A percentile compares a stretch with the other conserved stretches of the same genome.
These are phyloP conservation scores for Pelargonium exstipulatum DNA, from an alignment of 441 rosid genomes.

Conservation along the genomic window DNA sequence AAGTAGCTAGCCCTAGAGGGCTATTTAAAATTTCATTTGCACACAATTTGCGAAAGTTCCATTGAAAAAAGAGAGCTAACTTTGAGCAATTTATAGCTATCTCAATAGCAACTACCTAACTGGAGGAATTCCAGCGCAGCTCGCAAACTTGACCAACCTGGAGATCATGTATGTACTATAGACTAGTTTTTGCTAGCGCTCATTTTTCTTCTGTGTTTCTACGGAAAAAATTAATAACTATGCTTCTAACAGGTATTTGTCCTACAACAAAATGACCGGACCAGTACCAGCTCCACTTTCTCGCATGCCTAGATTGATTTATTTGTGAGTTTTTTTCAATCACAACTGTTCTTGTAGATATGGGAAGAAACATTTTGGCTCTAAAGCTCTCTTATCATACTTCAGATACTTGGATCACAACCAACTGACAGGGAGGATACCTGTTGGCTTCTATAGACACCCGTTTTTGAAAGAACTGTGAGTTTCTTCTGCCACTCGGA, in stretches of 20 bases:
- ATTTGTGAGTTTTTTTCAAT: slow-evolving; percentile 49
- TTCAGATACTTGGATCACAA: slow-evolving; percentile 78
- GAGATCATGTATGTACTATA: slow-evolving; percentile 68
- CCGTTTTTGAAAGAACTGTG: slow-evolving; percentile 67
- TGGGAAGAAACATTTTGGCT: too few species aligned
- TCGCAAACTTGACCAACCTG: slow-evolving; percentile 78
- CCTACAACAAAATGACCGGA: slow-evolving; percentile 81
- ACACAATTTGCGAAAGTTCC: not conserved
- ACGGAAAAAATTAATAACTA: not conserved
- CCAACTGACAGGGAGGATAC: slow-evolving; percentile 61
- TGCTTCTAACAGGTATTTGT: slow-evolving; percentile 52
- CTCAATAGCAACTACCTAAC: slow-evolving; percentile 82
- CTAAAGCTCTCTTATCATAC: slow-evolving; percentile 3
- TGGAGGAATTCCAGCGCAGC: slow-evolving; percentile 90
- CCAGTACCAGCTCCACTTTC: slow-evolving; percentile 66
- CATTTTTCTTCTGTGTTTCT: not conserved
- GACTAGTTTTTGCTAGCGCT: not conserved
- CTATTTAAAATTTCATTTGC: not conserved
- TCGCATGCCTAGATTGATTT: slow-evolving; percentile 69
- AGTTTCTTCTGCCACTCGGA: slow-evolving; percentile 24
- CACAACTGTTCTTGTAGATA: too few species aligned
- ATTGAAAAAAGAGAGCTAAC: not conserved
- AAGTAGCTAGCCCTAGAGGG: slow-evolving; percentile 23
- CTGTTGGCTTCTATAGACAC: slow-evolving; percentile 57
- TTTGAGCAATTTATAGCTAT: slow-evolving; percentile 36